phyloP scores from a whole-genome alignment of 306 rosid species.

The Cicer arietinum region DNA sequence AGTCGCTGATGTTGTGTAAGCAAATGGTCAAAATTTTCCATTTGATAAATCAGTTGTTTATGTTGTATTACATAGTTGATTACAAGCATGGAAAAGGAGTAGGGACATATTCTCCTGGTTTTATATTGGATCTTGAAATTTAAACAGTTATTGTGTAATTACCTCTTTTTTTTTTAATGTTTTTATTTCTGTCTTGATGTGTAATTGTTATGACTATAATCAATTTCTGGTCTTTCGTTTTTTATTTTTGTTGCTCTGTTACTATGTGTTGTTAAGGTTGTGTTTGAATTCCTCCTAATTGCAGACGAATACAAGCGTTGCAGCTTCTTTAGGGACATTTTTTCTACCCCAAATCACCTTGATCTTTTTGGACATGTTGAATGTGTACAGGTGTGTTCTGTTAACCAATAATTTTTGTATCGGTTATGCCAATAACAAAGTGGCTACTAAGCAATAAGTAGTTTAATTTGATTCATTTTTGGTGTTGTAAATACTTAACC shows the following conservation, averaged over 20 bases:
- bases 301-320: conserved; percentile 97
- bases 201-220: background rate
- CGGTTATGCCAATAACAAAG: conserved; percentile 5
- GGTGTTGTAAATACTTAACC: conserved; percentile 7
- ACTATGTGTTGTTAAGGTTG: background rate
- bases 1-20: conserved; percentile 1
- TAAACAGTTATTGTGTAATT: background rate
- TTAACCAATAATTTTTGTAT: background rate
- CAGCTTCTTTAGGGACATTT: conserved; percentile 89
- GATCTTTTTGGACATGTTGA: conserved; percentile 98
- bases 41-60: too few relatives aligned
- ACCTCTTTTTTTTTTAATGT: conserved; percentile 16
- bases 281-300: conserved; percentile 39
- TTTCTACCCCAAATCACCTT: conserved; percentile 84
- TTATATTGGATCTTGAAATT: background rate
- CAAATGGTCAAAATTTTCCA: background rate
- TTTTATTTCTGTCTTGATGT: background rate
- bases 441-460: background rate
- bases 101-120: background rate
- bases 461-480: conserved; percentile 2
- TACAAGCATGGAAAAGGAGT: background rate
- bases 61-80: background rate
- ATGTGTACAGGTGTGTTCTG: conserved; percentile 83
- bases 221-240: background rate
- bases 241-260: conserved; percentile 1